A percentile compares a stretch with the other conserved stretches of the same genome.
These are phyloP conservation scores for Geotrichum macrosporum DNA, from an alignment of 1,139 yeast species.

Conservation along the genomic window DNA sequence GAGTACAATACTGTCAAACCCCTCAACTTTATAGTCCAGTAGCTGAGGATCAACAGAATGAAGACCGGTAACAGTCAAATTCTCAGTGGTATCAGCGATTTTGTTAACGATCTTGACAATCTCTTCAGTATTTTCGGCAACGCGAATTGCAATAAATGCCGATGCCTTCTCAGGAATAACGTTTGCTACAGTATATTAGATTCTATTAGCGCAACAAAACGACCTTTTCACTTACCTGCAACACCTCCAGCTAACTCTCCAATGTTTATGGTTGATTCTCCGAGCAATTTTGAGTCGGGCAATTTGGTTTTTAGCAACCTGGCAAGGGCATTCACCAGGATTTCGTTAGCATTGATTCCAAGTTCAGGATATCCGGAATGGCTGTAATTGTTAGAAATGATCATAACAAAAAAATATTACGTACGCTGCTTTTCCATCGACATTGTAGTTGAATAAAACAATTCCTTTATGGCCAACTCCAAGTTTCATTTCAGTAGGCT, in stretches of 20 bases:
- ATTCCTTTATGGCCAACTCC: slow-evolving; percentile 70
- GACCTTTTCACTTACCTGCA: slow-evolving; percentile 33
- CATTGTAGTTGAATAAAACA: slow-evolving; percentile 43
- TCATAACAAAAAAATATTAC: slow-evolving; percentile 15
- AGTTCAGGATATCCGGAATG: slow-evolving; percentile 71
- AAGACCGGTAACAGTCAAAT: slow-evolving; percentile 31
- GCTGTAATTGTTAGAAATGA: slow-evolving; percentile 13
- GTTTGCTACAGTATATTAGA: slow-evolving; percentile 37
- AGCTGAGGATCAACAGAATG: slow-evolving; percentile 42
- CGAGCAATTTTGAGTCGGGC: slow-evolving; percentile 53
- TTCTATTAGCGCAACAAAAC: not conserved
- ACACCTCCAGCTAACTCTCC: slow-evolving; percentile 59
- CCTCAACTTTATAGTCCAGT: slow-evolving; percentile 57
- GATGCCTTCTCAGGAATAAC: slow-evolving; percentile 59
- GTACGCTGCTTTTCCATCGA: slow-evolving; percentile 52
- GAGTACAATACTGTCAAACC: slow-evolving; percentile 53
- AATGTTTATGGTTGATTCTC: slow-evolving; percentile 58
- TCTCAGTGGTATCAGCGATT: slow-evolving; percentile 36
- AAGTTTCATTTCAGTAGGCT: slow-evolving; percentile 65
- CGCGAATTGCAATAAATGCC: slow-evolving; percentile 51
- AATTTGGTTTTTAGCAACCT: slow-evolving; percentile 40
- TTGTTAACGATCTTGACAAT: slow-evolving; percentile 41
- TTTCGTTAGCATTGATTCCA: slow-evolving; percentile 60
- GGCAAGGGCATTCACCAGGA: slow-evolving; percentile 50
- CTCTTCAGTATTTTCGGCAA: slow-evolving; percentile 46